A percentile compares a stretch with the other conserved stretches of the same genome.
Conservation (phyloP, 108 stramenopile species). For the Skeletonema tropicum region DNA sequence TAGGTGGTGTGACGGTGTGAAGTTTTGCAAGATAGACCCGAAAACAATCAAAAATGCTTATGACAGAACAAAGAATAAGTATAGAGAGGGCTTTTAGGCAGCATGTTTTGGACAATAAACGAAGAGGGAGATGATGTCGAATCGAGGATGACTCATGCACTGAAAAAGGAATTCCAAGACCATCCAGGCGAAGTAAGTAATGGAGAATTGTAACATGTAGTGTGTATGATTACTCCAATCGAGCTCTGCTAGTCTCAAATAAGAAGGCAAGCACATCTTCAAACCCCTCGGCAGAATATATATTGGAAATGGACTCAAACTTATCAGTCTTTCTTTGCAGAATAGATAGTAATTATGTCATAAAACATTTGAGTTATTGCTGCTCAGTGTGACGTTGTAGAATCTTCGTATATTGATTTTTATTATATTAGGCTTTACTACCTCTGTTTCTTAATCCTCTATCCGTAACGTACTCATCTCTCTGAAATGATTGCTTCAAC, state of each 20-base stretch:
- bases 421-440: too few relatives aligned
- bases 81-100: slow-evolving; percentile 42
- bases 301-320: too few relatives aligned
- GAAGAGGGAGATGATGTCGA: slow-evolving; percentile 55
- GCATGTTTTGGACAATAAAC: slow-evolving; percentile 81
- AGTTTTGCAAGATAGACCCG: slow-evolving; percentile 44
- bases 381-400: too few relatives aligned
- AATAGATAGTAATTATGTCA: too few relatives aligned
- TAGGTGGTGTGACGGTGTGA: slow-evolving; percentile 55
- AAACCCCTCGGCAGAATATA: slow-evolving; percentile 43
- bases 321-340: too few relatives aligned
- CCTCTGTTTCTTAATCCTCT: too few relatives aligned
- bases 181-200: not conserved
- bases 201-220: too few relatives aligned
- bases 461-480: too few relatives aligned
- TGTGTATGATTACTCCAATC: not conserved
- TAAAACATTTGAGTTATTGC: too few relatives aligned
- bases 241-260: slow-evolving; percentile 7
- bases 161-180: slow-evolving; percentile 9
- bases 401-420: too few relatives aligned
- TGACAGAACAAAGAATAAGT: slow-evolving; percentile 19
- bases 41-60: slow-evolving; percentile 44
- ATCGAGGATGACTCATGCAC: not conserved
- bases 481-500: too few relatives aligned
- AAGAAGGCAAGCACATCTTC: slow-evolving; percentile 15